Evolutionary conservation across 352 stramenopile species (phyloP), one percentile per base, ranked within the genome.

Genomic region (Peronospora destructor): DNA sequence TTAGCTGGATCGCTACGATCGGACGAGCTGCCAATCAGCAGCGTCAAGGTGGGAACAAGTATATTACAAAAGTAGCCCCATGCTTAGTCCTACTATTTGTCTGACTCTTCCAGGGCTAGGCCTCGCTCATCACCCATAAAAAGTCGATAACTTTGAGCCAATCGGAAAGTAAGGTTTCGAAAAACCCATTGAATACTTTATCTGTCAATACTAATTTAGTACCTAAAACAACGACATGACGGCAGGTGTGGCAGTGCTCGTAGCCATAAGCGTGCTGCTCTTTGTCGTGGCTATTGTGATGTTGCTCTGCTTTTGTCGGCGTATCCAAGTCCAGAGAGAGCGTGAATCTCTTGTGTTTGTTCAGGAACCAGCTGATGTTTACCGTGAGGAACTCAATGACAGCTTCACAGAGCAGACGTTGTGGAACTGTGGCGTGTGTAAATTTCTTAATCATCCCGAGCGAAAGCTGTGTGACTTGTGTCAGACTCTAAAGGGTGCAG

Each of bases 391-490:
- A 47, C 75, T 91, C n/a, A 85, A 85, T 19, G 80, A 91, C 61
- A 85, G 75, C 45, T 86, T 84, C 46, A 81, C 84, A 56, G 76
- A 91, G 52, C 69, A 86, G 35, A 72, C 77, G 46, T 61, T 91
- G 11, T 96, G 86, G 86, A 66, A 71, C n/a, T 96, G 86, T 53
- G 71, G 67, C 17, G 80, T 95, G 1, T 96, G 84, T 56, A 79
- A 83, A n/a, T 96, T 96, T 59, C 76, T 85, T 17, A 96, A 96
- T 56, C 72, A 89, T 40, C 80, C 83, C 6, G 74, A 87, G 30
- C 72, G 76, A 30, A 84, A 85, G 46, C 61, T 79, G 40, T 96
- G 86, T 68, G 82, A 90, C 44, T 53, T 95, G 50, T 96, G 86
- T 54, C 83, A 93, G 53, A 94, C 76, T 5, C 32, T 72, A 25